These are phyloP conservation scores for Priceomyces haplophilus DNA, from an alignment of 805 yeast genomes.

Conservation along the genomic window DNA sequence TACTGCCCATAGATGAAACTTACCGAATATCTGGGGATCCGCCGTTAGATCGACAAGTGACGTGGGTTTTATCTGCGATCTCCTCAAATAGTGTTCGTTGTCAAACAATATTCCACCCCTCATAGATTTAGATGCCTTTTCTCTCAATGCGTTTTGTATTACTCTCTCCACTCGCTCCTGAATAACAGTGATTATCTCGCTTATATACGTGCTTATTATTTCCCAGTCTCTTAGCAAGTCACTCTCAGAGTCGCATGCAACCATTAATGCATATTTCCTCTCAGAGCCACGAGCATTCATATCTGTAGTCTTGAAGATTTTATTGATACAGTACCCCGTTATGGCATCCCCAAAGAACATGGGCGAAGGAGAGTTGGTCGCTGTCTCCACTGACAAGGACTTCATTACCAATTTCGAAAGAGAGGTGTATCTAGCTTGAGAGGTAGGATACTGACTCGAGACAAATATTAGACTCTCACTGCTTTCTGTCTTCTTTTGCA, in stretches of 20 bases:
- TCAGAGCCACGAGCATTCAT: slow-evolving; percentile 71
- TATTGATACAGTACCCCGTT: slow-evolving; percentile 57
- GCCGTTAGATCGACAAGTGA: slow-evolving; percentile 53
- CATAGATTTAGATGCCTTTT: slow-evolving; percentile 25
- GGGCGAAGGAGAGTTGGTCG: slow-evolving; percentile 56
- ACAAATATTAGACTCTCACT: slow-evolving; percentile 28
- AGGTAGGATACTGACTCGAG: slow-evolving; percentile 60
- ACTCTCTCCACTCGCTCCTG: slow-evolving; percentile 17
- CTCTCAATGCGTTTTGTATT: slow-evolving; percentile 12
- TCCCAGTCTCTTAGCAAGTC: slow-evolving; percentile 56
- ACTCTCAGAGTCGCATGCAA: slow-evolving; percentile 54
- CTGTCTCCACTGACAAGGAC: slow-evolving; percentile 64
- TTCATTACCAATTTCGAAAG: slow-evolving; percentile 60
- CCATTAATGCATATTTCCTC: slow-evolving; percentile 59
- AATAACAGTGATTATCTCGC: slow-evolving; percentile 30
- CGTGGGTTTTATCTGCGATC: slow-evolving; percentile 54
- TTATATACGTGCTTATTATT: slow-evolving; percentile 37
- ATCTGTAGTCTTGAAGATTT: slow-evolving; percentile 62
- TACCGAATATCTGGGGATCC: slow-evolving; percentile 52
- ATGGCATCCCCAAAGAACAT: slow-evolving; percentile 60
- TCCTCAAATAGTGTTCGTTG: slow-evolving; percentile 55
- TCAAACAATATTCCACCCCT: slow-evolving; percentile 15
- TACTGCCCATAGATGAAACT: slow-evolving; percentile 63
- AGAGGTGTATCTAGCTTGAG: slow-evolving; percentile 46
- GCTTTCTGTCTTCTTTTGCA: background rate